Percentiles rank a stretch among this genome's conserved stretches.
Conservation (phyloP, 441 rosid species). For the Erodium trifolium region DNA sequence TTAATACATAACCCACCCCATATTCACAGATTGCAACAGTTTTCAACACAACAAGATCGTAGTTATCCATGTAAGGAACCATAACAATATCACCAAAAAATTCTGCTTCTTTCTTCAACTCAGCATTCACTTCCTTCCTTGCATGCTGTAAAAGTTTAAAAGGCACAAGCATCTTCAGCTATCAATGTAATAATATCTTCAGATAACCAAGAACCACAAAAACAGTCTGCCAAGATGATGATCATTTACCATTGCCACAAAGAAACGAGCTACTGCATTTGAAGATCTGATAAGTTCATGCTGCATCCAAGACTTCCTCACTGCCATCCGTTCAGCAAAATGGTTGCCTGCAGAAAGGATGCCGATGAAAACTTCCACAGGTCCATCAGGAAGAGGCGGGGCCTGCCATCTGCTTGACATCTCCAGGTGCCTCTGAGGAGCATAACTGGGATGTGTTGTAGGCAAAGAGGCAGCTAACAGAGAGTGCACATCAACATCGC, state of each 20-base stretch:
- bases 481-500: constrained; percentile 73
- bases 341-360: constrained; percentile 93
- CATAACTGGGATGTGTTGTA: constrained; percentile 59
- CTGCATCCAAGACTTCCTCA: constrained; percentile 18
- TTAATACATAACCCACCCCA: constrained; percentile 45
- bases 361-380: constrained; percentile 77
- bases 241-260: constrained; percentile 65
- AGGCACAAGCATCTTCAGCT: not conserved
- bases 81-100: constrained; percentile 77
- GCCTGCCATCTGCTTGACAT: constrained; percentile 72
- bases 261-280: constrained; percentile 79
- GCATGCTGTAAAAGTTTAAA: constrained; percentile 39
- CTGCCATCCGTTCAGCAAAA: constrained; percentile 95
- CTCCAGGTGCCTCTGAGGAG: constrained; percentile 70
- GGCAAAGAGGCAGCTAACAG: constrained; percentile 79
- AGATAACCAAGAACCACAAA: constrained; percentile 2
- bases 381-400: constrained; percentile 48
- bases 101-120: constrained; percentile 84
- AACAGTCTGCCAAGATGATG: not conserved
- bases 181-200: not conserved
- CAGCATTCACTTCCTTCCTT: constrained; percentile 74
- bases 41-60: constrained; percentile 80
- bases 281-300: constrained; percentile 72
- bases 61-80: constrained; percentile 84
- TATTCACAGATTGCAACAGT: constrained; percentile 89